Evolutionary conservation across 192 early-diverging fungal genomes (phyloP), one percentile per base, ranked within the genome.

Genomic region (Piromyces finnis): DNA sequence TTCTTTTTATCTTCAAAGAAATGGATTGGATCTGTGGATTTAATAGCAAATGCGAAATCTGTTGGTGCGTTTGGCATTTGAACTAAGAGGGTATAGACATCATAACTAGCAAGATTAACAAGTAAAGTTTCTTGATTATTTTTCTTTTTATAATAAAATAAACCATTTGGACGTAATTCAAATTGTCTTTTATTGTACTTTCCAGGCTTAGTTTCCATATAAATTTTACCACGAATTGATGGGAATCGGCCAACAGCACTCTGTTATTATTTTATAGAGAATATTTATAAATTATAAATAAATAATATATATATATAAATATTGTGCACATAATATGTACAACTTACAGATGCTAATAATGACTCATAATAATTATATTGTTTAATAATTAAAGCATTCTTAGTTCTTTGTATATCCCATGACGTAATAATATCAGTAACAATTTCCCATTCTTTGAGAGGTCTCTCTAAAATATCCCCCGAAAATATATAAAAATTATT

Each of bases 361-460:
- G 91, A 89, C 77, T 84, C 81, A 37, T 88, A 85, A 77, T 89
- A 92, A 12, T 86, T 86, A 82, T 93, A 94, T 81, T 88, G 89
- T 87, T 94, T 96, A 86, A 92, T 87, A 80, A 91, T 87, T 81
- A 91, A 90, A 77, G 92, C 92, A 88, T 94, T 95, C 82, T 87
- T 86, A 82, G 90, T 80, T 18, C 81, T 89, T 82, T 87, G 88
- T 78, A 84, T 84, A 82, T 96, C 94, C 97, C 97, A 98, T 28
- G 91, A 87, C 79, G 89, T 89, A 30, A 97, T 89, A 11, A 96
- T 85, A 78, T 92, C 90, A 78, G 94, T 89, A 15, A 98, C 88
- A 22, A 92, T 88, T 83, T 97, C 97, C 93, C 95, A 98, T 82
- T 95, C 93, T 29, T 94, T 88, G 36, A 98, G 81, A 29, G 95